Evolutionary conservation across 176 grass and related monocot genomes (phyloP).

Genomic region (Puya raimondii): DNA sequence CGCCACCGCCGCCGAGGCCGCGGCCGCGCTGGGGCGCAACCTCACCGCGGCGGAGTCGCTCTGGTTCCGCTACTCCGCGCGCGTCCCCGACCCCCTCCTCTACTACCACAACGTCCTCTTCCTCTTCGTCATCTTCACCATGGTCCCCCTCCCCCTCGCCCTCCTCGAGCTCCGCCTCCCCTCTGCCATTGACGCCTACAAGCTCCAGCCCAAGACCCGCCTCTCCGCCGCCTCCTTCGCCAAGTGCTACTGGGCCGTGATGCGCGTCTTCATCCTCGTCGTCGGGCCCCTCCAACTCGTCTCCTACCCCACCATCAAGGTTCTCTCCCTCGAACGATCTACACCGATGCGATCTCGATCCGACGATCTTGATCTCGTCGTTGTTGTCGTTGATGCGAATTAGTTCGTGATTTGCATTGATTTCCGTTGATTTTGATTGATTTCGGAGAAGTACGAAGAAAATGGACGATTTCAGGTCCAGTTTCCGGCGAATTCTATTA

Average conservation of each 20-base stretch:
- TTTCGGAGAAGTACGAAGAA: too few species aligned
- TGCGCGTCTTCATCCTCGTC: slow-evolving; percentile 64
- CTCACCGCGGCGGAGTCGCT: slow-evolving; percentile 42
- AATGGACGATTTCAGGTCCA: too few species aligned
- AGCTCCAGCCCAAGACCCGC: slow-evolving; percentile 72
- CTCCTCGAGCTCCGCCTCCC: slow-evolving; percentile 65
- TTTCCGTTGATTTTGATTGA: too few species aligned
- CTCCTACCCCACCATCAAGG: slow-evolving; percentile 86
- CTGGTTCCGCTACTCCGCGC: slow-evolving; percentile 67
- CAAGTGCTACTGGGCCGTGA: slow-evolving; percentile 65
- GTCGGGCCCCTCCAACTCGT: slow-evolving; percentile 70
- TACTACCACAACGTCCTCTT: slow-evolving; percentile 78
- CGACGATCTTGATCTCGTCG: background rate
- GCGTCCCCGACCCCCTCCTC: slow-evolving; percentile 52
- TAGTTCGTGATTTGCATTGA: too few species aligned
- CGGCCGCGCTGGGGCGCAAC: slow-evolving; percentile 60
- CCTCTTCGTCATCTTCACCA: slow-evolving; percentile 62
- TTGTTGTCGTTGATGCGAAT: too few species aligned
- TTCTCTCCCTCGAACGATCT: slow-evolving; percentile 5
- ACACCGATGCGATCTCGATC: background rate
- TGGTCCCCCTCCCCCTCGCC: slow-evolving; percentile 78
- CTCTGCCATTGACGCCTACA: slow-evolving; percentile 43
- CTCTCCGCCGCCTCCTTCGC: slow-evolving; percentile 45
- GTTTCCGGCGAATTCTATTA: too few species aligned
- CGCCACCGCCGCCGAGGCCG: slow-evolving; percentile 55